Percentiles rank a stretch among this genome's conserved stretches.
phyloP scores from a whole-genome alignment of 176 grass and related monocot genomes.

The Pharus latifolius region DNA sequence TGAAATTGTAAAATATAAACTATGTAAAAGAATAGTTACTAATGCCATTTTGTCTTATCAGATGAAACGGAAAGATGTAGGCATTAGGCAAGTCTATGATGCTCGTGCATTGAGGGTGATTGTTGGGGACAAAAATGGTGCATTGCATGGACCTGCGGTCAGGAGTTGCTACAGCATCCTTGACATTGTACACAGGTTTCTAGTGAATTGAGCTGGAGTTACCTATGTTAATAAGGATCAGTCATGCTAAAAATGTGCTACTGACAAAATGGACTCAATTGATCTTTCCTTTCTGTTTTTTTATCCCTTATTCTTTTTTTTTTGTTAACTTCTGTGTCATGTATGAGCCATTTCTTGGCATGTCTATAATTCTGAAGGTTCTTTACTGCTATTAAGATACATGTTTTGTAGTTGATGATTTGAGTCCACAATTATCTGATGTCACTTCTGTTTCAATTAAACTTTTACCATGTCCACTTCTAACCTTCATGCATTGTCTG shows the following conservation, averaged over 20 bases:
- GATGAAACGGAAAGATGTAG: conserved; percentile 94
- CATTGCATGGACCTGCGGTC: conserved; percentile 91
- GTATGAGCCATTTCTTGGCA: background rate
- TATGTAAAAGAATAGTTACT: background rate
- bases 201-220: conserved; percentile 6
- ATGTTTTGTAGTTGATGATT: background rate
- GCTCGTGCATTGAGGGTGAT: conserved; percentile 92
- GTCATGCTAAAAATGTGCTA: background rate
- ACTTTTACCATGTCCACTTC: background rate
- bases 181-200: conserved; percentile 87
- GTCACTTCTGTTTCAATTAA: background rate
- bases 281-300: conserved; percentile 7
- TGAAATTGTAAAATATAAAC: background rate
- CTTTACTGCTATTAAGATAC: background rate
- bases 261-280: background rate
- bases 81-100: conserved; percentile 82
- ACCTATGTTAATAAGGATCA: background rate
- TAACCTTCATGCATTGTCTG: background rate
- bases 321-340: background rate
- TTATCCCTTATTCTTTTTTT: background rate
- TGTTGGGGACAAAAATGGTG: conserved; percentile 88
- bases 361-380: background rate
- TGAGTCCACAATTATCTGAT: background rate
- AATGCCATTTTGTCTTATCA: conserved; percentile 24
- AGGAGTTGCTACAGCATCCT: conserved; percentile 80